Conservation (phyloP, 108 stramenopile genomes). For the Conticribra weissflogii region DNA sequence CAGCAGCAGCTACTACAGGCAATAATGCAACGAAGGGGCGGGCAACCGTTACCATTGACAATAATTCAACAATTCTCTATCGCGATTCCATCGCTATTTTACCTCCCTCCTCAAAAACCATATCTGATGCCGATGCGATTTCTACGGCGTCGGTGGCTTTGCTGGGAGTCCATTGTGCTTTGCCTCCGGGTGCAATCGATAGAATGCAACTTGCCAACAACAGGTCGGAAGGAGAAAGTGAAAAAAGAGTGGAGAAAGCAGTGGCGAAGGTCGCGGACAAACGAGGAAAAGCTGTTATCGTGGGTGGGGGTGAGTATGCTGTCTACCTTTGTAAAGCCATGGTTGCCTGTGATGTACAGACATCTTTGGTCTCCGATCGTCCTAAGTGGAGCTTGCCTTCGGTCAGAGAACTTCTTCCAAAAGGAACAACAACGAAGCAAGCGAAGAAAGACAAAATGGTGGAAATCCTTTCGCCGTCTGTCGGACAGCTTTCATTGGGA, state of each 20-base stretch:
- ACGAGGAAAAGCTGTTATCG: slow-evolving; percentile 48
- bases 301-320: slow-evolving; percentile 67
- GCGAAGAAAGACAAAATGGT: slow-evolving; percentile 26
- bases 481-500: slow-evolving; percentile 56
- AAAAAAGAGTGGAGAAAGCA: too few relatives aligned
- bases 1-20: too few relatives aligned
- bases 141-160: slow-evolving; percentile 52
- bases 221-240: too few relatives aligned
- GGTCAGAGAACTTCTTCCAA: slow-evolving; percentile 2
- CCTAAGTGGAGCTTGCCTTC: slow-evolving; percentile 11
- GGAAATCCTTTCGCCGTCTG: slow-evolving; percentile 52
- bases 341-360: background rate
- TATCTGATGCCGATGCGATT: slow-evolving; percentile 54
- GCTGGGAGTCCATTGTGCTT: slow-evolving; percentile 48
- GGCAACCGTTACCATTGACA: background rate
- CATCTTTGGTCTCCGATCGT: slow-evolving; percentile 12
- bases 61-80: slow-evolving; percentile 22
- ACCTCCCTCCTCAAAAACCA: slow-evolving; percentile 41
- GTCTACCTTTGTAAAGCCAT: slow-evolving; percentile 50
- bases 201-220: too few relatives aligned
- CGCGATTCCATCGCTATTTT: slow-evolving; percentile 57
- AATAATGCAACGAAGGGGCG: slow-evolving; percentile 1
- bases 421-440: slow-evolving; percentile 22
- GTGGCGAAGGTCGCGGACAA: slow-evolving; percentile 17
- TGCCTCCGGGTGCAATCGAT: slow-evolving; percentile 13